Evolutionary conservation across 2,329 filamentous ascomycete genomes (phyloP).

Genomic region (Bimuria novae-zelandiae): DNA sequence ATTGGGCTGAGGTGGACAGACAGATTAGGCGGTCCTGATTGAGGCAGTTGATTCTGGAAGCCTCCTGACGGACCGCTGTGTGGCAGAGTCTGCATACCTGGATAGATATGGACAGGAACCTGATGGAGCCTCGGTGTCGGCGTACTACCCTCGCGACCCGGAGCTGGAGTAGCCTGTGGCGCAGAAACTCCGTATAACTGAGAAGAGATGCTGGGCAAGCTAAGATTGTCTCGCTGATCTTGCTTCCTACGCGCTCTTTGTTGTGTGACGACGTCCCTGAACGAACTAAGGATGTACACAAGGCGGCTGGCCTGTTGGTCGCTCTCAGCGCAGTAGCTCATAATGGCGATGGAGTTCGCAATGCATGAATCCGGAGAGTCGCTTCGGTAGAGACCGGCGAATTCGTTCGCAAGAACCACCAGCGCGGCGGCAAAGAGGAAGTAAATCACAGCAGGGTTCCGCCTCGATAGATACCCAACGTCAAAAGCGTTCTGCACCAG

Average conservation of each 20-base stretch:
- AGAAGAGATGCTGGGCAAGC: constrained; percentile 39
- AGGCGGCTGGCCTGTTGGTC: constrained; percentile 47
- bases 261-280: constrained; percentile 44
- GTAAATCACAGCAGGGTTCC: constrained; percentile 49
- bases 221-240: constrained; percentile 25
- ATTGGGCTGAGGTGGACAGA: constrained; percentile 39
- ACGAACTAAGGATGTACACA: constrained; percentile 45
- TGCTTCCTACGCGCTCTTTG: constrained; percentile 37
- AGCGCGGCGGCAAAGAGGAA: constrained; percentile 49
- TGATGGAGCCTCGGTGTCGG: constrained; percentile 36
- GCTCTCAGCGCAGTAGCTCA: constrained; percentile 47
- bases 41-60: constrained; percentile 12
- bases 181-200: constrained; percentile 36
- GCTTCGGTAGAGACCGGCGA: constrained; percentile 42
- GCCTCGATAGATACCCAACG: constrained; percentile 46
- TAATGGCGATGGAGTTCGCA: constrained; percentile 44
- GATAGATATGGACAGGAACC: constrained; percentile 44
- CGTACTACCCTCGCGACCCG: constrained; percentile 18
- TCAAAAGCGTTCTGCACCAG: constrained; percentile 48
- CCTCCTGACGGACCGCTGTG: constrained; percentile 20
- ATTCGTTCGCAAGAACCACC: constrained; percentile 48
- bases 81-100: constrained; percentile 39
- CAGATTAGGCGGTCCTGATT: constrained; percentile 24
- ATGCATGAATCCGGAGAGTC: constrained; percentile 44
- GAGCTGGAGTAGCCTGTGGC: constrained; percentile 8